Percentiles rank a stretch among this genome's conserved stretches.
phyloP scores from a whole-genome alignment of 2,329 filamentous ascomycete genomes.

The Nemania sp. region DNA sequence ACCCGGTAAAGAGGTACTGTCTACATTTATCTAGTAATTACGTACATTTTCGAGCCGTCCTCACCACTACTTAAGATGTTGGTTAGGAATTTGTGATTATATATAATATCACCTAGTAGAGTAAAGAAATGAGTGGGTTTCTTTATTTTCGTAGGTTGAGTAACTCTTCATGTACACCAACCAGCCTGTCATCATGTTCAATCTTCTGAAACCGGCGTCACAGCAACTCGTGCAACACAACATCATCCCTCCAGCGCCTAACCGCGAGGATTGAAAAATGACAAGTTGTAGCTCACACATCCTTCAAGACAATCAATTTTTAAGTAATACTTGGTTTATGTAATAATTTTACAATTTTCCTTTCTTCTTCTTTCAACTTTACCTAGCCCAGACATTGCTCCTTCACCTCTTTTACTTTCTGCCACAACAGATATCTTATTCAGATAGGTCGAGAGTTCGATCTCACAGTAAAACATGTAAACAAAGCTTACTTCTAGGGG shows the following conservation, averaged over 20 bases:
- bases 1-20: not conserved
- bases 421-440: not conserved
- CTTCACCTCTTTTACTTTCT: not conserved
- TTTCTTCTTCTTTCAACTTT: not conserved
- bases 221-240: slow-evolving; percentile 2
- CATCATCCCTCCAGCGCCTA: not conserved
- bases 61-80: not conserved
- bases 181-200: not conserved
- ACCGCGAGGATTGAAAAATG: not conserved
- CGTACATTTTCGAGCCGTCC: not conserved
- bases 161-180: not conserved
- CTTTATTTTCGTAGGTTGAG: not conserved
- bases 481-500: not conserved
- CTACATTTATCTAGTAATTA: not conserved
- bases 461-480: not conserved
- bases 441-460: not conserved
- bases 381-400: not conserved
- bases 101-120: not conserved
- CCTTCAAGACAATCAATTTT: not conserved
- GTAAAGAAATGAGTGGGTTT: not conserved
- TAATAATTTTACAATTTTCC: too few relatives aligned
- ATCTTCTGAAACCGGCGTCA: slow-evolving; percentile 7
- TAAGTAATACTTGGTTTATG: not conserved
- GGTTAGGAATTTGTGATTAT: not conserved
- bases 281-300: not conserved